Conservation (phyloP, 192 early-diverging fungal species). For the Umbelopsis isabellina region DNA sequence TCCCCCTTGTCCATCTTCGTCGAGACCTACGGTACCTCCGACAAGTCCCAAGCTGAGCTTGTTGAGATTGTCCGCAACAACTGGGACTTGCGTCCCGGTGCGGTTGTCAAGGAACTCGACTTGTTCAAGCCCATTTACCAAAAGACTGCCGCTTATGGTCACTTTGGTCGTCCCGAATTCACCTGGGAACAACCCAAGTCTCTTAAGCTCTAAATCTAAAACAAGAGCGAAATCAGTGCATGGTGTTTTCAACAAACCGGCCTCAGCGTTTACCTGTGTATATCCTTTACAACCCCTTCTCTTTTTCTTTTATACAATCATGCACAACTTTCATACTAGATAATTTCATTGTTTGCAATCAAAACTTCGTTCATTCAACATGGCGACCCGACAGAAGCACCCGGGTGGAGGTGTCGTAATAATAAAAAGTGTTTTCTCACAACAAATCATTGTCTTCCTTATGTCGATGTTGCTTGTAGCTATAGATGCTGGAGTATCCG, state of each 20-base stretch:
- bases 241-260: slow-evolving; percentile 24
- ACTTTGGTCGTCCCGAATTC: slow-evolving; percentile 93
- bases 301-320: slow-evolving; percentile 22
- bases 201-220: slow-evolving; percentile 60
- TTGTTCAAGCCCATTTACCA: slow-evolving; percentile 98
- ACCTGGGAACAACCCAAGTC: slow-evolving; percentile 91
- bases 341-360: slow-evolving; percentile 22
- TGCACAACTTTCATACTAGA: slow-evolving; percentile 18
- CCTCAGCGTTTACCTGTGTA: slow-evolving; percentile 20
- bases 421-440: slow-evolving; percentile 12
- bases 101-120: slow-evolving; percentile 97
- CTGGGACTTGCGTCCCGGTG: slow-evolving; percentile 98
- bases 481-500: too few species aligned
- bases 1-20: slow-evolving; percentile 95
- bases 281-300: slow-evolving; percentile 6
- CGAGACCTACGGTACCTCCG: slow-evolving; percentile 95
- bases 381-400: slow-evolving; percentile 19
- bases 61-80: slow-evolving; percentile 95
- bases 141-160: slow-evolving; percentile 95
- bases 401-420: slow-evolving; percentile 24
- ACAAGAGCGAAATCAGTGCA: background rate
- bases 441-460: background rate
- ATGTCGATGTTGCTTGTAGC: background rate
- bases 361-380: slow-evolving; percentile 20
- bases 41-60: slow-evolving; percentile 87